Evolutionary conservation across 345 rosid genomes (phyloP).

Genomic region (Ceriops tagal): DNA sequence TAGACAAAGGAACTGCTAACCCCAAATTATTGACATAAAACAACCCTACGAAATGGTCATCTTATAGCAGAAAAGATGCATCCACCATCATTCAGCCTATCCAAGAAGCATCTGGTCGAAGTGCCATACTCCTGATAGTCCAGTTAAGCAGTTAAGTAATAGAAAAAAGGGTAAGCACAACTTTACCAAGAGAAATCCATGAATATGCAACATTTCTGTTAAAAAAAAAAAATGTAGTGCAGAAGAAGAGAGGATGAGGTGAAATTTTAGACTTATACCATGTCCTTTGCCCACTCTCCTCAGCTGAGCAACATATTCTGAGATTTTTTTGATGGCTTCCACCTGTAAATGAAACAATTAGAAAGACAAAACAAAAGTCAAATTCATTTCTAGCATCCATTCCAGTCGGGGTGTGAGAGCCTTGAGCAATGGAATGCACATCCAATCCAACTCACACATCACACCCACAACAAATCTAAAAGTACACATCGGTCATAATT

Average conservation of each 20-base stretch:
- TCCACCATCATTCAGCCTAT: constrained; percentile 31
- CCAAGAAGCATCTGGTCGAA: constrained; percentile 30
- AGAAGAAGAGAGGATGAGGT: neutral
- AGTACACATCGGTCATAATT: too few species aligned
- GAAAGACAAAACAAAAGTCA: neutral
- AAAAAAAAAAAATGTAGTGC: neutral
- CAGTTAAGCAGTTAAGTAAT: neutral
- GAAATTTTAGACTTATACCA: constrained; percentile 12
- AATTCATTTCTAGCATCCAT: neutral
- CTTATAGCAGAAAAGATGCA: neutral
- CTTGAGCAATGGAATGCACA: too few species aligned
- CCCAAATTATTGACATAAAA: constrained; percentile 3
- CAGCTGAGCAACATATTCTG: constrained; percentile 35
- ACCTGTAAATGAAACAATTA: constrained; percentile 6
- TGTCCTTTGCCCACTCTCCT: constrained; percentile 31
- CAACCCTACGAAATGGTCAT: neutral
- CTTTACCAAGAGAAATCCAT: neutral
- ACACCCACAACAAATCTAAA: too few species aligned
- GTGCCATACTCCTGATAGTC: constrained; percentile 35
- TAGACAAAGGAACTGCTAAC: constrained; percentile 4
- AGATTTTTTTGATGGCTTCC: constrained; percentile 28
- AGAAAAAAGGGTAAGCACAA: neutral
- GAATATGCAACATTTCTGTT: neutral
- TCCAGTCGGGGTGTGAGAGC: too few species aligned
- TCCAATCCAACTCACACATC: too few species aligned